A percentile compares a stretch with the other conserved stretches of the same genome.
These are phyloP conservation scores for Hypoxylon sp. DNA, from an alignment of 2,329 filamentous ascomycete species.

Conservation along the genomic window DNA sequence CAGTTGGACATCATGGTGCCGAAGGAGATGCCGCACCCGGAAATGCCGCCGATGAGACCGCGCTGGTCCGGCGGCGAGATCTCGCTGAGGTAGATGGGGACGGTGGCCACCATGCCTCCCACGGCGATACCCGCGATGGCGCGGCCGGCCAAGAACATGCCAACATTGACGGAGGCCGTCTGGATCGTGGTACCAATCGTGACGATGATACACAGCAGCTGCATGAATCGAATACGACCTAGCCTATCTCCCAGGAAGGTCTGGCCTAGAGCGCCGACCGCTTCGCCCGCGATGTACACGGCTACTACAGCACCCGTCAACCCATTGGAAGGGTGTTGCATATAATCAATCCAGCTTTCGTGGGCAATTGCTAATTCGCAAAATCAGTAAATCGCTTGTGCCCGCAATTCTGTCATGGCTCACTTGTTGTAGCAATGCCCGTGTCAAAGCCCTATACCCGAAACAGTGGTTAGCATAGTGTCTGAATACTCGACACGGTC, in stretches of 20 bases:
- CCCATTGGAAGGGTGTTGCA: constrained; percentile 65
- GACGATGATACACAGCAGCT: constrained; percentile 65
- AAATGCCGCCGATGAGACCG: constrained; percentile 66
- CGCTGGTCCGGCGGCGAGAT: constrained; percentile 62
- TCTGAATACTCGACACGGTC: background rate
- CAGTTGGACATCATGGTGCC: constrained; percentile 69
- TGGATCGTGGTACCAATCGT: constrained; percentile 67
- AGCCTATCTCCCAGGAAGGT: constrained; percentile 66
- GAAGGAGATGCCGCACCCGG: constrained; percentile 66
- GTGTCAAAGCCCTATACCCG: constrained; percentile 66
- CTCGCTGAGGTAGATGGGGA: constrained; percentile 68
- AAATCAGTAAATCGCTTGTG: constrained; percentile 10
- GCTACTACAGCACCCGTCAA: constrained; percentile 68
- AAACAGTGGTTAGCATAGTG: constrained; percentile 6
- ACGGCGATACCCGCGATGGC: constrained; percentile 59
- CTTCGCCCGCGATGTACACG: constrained; percentile 71
- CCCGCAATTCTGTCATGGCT: constrained; percentile 42
- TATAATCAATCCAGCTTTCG: constrained; percentile 70
- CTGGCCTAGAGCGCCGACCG: constrained; percentile 65
- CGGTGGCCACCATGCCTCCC: constrained; percentile 63
- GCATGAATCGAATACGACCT: constrained; percentile 66
- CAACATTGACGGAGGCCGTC: constrained; percentile 66
- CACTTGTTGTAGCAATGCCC: constrained; percentile 70
- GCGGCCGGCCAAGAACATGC: constrained; percentile 66
- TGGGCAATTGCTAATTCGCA: constrained; percentile 65